Conservation (phyloP, 495 filamentous ascomycete genomes). For the Talaromyces proteolyticus region DNA sequence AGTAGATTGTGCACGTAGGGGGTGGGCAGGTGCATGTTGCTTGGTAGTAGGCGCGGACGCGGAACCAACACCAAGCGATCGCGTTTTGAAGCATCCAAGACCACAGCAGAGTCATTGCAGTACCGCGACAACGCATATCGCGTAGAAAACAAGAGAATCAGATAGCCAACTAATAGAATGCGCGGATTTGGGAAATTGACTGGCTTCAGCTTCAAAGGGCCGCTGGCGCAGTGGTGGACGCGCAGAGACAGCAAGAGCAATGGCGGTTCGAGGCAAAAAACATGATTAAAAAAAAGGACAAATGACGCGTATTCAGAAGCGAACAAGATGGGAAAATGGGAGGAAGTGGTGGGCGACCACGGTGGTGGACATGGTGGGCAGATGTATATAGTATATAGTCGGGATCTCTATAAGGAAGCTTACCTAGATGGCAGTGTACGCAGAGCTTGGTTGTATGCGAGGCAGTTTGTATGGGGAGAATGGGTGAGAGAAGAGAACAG, state of each 20-base stretch:
- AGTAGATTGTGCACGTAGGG: background rate
- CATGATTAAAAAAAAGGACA: slow-evolving; percentile 13
- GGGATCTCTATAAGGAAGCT: slow-evolving; percentile 25
- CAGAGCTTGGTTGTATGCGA: slow-evolving; percentile 59
- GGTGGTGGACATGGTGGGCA: background rate
- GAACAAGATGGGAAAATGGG: slow-evolving; percentile 17
- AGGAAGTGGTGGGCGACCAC: slow-evolving; percentile 24
- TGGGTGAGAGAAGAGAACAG: slow-evolving; percentile 28
- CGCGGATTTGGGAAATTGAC: too few relatives aligned
- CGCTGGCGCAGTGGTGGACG: background rate
- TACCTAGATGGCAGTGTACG: slow-evolving; percentile 43
- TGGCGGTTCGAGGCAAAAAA: slow-evolving; percentile 20
- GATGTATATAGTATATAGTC: slow-evolving; percentile 8
- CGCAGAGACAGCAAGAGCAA: slow-evolving; percentile 21
- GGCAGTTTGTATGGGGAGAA: slow-evolving; percentile 49
- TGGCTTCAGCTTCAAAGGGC: too few relatives aligned
- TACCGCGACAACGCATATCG: background rate
- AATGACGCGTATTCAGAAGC: slow-evolving; percentile 10
- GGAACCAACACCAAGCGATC: slow-evolving; percentile 6
- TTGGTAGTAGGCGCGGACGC: slow-evolving; percentile 5
- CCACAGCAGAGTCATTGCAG: background rate
- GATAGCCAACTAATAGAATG: too few relatives aligned
- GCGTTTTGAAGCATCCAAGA: background rate
- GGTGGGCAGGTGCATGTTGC: too few relatives aligned
- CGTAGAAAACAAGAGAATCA: background rate